Base-by-base conservation (phyloP, 2,329 filamentous ascomycete species). In the Macrophomina pseudophaseolina region DNA sequence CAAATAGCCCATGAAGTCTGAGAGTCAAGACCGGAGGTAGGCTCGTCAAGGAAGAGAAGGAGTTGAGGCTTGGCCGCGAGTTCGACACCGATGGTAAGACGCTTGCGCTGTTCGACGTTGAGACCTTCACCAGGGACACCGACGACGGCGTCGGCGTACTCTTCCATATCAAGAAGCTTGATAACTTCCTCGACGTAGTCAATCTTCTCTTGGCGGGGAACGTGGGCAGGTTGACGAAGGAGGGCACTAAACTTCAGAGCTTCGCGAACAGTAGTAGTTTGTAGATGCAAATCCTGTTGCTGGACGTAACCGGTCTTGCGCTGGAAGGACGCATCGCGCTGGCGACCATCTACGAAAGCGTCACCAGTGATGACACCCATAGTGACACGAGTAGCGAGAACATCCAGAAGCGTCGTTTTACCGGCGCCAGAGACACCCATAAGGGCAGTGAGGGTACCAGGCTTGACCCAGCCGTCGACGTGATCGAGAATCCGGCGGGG, bases 111-210 rank as follows among this genome's bases (percentile, higher is more conserved):
- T 70, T 89, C 87, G 12, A 80, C 74, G 4, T 76, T 78, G 6
- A 80, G 62, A 78, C 91, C 92, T 82, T 94, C 91, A 69, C 93
- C 93, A 3, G 91, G 91, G 28, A 94, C 89, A 82, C 93, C 93
- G 64, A 97, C 91, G 48, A 96, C 85, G 14, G 93, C 93, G 75
- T 95, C 92, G 7, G 93, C 92, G 72, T 94, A 95, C 54, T 90
- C 85, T 71, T 93, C 85, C 91, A 97, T 95, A 56, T 94, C 92
- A 14, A 97, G 83, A 16, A 97, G 84, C 77, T 90, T 90, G 74
- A 97, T 95, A 12, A 97, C 91, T 73, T 96, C 89, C 51, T 95
- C 89, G 18, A 96, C 93, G 69, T 96, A 96, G 2, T 86, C 89
- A 4, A 93, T 79, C 82, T 96, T 96, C 74, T 96, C 91, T 5